phyloP scores from a whole-genome alignment of 1,284 basidiomycete species.

The Afroboletus lepidellus region DNA sequence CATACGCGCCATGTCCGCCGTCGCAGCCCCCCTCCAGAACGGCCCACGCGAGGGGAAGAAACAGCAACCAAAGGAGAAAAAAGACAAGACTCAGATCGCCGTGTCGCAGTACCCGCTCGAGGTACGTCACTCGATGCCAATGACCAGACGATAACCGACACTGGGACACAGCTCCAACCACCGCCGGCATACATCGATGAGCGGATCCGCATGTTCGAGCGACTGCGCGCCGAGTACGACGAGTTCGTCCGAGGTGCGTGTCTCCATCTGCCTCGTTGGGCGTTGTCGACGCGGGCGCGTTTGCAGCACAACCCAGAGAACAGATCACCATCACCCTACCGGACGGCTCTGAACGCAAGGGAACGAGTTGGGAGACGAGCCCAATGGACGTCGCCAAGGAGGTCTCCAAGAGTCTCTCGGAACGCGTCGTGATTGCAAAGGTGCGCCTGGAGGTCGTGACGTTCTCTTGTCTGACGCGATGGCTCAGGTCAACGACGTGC shows the following conservation, averaged over 20 bases:
- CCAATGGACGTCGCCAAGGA: conserved; percentile 90
- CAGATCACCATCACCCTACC: conserved; percentile 86
- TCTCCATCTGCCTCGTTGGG: not conserved
- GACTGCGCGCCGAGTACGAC: conserved; percentile 86
- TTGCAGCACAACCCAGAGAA: conserved; percentile 77
- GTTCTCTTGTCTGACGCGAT: not conserved
- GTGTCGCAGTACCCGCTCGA: conserved; percentile 58
- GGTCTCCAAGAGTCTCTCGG: conserved; percentile 86
- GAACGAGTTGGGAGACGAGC: conserved; percentile 93
- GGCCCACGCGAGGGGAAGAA: conserved; percentile 40
- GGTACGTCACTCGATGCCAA: conserved; percentile 35
- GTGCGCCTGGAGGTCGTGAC: conserved; percentile 35
- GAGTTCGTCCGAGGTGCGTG: conserved; percentile 71
- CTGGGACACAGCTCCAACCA: conserved; percentile 64
- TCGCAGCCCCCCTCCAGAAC: conserved; percentile 36
- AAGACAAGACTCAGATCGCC: conserved; percentile 43
- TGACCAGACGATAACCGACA: not conserved
- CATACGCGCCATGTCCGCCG: conserved; percentile 30
- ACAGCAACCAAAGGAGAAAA: conserved; percentile 46
- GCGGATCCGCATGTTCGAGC: conserved; percentile 88
- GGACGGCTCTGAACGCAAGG: conserved; percentile 84
- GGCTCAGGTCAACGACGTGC: conserved; percentile 69
- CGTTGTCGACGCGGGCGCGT: not conserved
- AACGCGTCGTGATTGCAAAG: conserved; percentile 93
- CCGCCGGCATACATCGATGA: conserved; percentile 86